Base-by-base conservation (phyloP, 2,329 filamentous ascomycete species). In the Ophiostoma sp. region DNA sequence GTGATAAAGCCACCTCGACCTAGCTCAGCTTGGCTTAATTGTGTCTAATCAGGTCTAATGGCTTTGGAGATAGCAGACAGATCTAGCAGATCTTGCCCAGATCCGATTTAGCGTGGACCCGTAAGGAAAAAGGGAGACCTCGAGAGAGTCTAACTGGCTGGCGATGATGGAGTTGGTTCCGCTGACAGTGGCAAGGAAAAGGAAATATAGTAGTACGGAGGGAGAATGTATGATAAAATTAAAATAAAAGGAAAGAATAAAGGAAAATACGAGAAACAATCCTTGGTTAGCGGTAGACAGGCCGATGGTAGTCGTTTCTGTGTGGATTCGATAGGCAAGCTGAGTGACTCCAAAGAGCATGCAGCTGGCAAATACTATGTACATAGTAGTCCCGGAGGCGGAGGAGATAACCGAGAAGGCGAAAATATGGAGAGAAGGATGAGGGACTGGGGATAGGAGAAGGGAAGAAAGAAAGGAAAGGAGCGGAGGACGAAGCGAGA, bases 81-180 rank as follows among this genome's bases (percentile, higher is more conserved):
- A 57, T 57, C 52, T 11, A 31, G 52, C 13, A 27, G 52, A 57
- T 57, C 52, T 57, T 57, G 10, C 52, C 52, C 52, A 57, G 17
- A 23, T 57, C n/a, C 52, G 52, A 27, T 57, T 57, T 57, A 27
- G 52, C 52, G 52, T 57, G 52, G 52, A 57, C n/a, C 52, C 52
- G 52, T 31, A 27, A 13, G 52, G 10, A 23, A 27, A 7, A 23
- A 57, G 52, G 52, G 52, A 23, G 52, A 15, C n/a, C n/a, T 48
- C 17, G 44, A 48, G 44, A 15, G 15, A 27, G 52, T 57, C n/a
- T 27, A 15, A 57, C 52, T 57, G 52, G 52, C 52, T 57, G 23
- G 10, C 17, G 7, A 41, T 6, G 8, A 13, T 57, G 52, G 23
- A 23, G 52, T 17, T 20, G 52, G 52, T 57, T 57, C n/a, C n/a